Evolutionary conservation across 2,329 filamentous ascomycete species (phyloP).

Genomic region (Nannizziopsis arthrosporioides): DNA sequence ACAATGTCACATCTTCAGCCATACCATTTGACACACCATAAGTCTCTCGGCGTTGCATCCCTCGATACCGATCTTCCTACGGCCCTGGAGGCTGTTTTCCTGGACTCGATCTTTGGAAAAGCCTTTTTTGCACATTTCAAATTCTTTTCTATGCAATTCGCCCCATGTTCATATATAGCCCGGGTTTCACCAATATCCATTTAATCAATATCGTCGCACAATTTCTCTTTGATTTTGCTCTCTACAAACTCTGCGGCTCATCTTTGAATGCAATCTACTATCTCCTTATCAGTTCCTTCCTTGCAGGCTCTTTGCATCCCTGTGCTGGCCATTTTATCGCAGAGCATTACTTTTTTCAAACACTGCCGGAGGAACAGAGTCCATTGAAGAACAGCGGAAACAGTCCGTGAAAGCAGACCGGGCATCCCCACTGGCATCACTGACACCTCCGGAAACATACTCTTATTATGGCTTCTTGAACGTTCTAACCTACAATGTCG

Average conservation of each 20-base stretch:
- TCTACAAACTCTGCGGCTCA: slow-evolving; percentile 50
- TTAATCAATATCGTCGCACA: slow-evolving; percentile 69
- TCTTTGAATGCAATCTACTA: slow-evolving; percentile 58
- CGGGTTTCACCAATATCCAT: slow-evolving; percentile 79
- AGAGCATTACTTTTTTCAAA: slow-evolving; percentile 71
- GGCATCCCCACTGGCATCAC: slow-evolving; percentile 41
- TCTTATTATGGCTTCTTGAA: slow-evolving; percentile 94
- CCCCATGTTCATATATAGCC: slow-evolving; percentile 84
- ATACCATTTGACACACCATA: slow-evolving; percentile 98
- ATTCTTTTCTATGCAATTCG: slow-evolving; percentile 97
- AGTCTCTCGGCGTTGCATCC: slow-evolving; percentile 90
- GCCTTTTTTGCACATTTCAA: slow-evolving; percentile 99
- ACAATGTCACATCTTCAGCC: slow-evolving; percentile 44
- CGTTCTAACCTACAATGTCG: slow-evolving; percentile 89
- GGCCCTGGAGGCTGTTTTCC: slow-evolving; percentile 75
- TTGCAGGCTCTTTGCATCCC: slow-evolving; percentile 86
- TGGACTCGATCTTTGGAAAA: slow-evolving; percentile 88
- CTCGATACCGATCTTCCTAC: slow-evolving; percentile 94
- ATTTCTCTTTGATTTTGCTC: slow-evolving; percentile 59
- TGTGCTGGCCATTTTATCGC: slow-evolving; percentile 97
- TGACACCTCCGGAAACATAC: slow-evolving; percentile 81
- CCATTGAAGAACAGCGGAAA: slow-evolving; percentile 42
- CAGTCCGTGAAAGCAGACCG: slow-evolving; percentile 22
- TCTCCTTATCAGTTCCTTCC: slow-evolving; percentile 77
- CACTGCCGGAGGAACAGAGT: slow-evolving; percentile 30